Evolutionary conservation across 2,329 filamentous ascomycete species (phyloP).

Genomic region (Onygenales sp.): DNA sequence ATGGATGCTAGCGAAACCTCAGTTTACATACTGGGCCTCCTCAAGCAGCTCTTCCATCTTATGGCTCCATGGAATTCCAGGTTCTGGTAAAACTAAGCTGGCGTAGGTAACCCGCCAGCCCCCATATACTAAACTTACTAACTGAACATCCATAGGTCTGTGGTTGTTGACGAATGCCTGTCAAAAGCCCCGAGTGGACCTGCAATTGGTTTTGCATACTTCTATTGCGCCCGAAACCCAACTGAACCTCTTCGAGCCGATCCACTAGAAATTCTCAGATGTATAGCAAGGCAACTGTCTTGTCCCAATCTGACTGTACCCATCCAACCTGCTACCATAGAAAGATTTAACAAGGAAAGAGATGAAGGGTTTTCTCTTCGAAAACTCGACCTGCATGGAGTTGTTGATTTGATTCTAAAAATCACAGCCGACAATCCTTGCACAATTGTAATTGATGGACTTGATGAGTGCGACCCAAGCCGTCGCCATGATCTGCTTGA

Average conservation of each 20-base stretch:
- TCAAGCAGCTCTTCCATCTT: conserved; percentile 11
- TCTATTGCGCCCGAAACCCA: conserved; percentile 19
- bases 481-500: conserved; percentile 17
- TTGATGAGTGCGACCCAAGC: conserved; percentile 24
- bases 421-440: conserved; percentile 14
- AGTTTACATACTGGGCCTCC: conserved; percentile 10
- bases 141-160: no score
- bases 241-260: conserved; percentile 16
- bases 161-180: no score
- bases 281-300: conserved; percentile 16
- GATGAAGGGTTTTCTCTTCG: conserved; percentile 8
- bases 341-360: conserved; percentile 8
- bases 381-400: conserved; percentile 8
- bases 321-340: conserved; percentile 5
- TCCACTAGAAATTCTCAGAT: conserved; percentile 13
- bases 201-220: conserved; percentile 8
- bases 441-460: conserved; percentile 26
- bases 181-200: no score
- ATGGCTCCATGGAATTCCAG: conserved; percentile 14
- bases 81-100: conserved; percentile 15
- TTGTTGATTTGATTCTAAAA: conserved; percentile 13
- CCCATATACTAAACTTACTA: no score
- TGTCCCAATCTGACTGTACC: conserved; percentile 4
- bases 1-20: conserved; percentile 13
- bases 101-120: background rate